Percentiles rank a stretch among this genome's conserved stretches.
Evolutionary conservation across 306 rosid genomes (phyloP).

Genomic region (Lagenaria siceraria): DNA sequence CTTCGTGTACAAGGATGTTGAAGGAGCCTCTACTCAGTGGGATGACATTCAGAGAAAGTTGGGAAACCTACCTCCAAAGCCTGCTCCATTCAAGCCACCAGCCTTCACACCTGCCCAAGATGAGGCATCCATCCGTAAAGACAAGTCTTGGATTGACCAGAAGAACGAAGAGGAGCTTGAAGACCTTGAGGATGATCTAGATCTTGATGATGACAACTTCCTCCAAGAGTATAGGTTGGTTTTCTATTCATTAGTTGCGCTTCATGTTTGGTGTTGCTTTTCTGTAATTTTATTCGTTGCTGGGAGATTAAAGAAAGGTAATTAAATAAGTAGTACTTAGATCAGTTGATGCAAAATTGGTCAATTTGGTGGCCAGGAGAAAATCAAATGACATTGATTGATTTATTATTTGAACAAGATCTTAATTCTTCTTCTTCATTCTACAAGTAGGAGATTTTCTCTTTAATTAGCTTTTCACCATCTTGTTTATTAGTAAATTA

Average conservation of each 20-base stretch:
- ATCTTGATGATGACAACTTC: conserved; percentile 77
- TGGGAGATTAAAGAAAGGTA: neutral
- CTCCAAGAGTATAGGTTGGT: conserved; percentile 68
- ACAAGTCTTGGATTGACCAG: conserved; percentile 64
- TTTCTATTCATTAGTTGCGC: neutral
- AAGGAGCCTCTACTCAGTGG: conserved; percentile 96
- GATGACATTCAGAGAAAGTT: conserved; percentile 79
- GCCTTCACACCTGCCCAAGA: conserved; percentile 53
- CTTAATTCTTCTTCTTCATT: neutral
- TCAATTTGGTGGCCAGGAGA: neutral
- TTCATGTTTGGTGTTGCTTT: neutral
- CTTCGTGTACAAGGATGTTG: conserved; percentile 72
- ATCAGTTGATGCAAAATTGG: neutral
- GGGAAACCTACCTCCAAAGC: conserved; percentile 69
- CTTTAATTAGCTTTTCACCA: neutral
- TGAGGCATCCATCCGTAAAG: conserved; percentile 48
- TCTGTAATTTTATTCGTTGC: neutral
- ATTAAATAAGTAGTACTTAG: neutral
- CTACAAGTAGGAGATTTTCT: neutral
- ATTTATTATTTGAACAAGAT: neutral
- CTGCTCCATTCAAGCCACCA: conserved; percentile 73
- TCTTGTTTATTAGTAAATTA: neutral
- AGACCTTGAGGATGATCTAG: conserved; percentile 66
- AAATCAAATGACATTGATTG: neutral
- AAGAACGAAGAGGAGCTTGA: conserved; percentile 69